A percentile compares a stretch with the other conserved stretches of the same genome.
These are phyloP conservation scores for Penicillium samsonianum DNA, from an alignment of 495 filamentous ascomycete species.

Conservation along the genomic window DNA sequence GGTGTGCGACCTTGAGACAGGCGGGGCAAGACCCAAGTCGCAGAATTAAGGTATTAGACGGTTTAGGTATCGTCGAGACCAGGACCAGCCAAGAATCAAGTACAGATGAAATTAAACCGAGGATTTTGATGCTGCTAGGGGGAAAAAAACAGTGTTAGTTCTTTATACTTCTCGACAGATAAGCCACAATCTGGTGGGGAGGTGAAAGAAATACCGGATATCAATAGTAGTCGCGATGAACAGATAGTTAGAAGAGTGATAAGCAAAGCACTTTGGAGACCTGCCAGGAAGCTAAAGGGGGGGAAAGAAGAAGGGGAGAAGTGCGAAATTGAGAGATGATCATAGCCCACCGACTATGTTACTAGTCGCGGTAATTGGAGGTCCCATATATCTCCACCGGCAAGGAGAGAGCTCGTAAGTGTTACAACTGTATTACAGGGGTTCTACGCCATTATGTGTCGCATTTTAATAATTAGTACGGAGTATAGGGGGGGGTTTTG, in stretches of 20 bases:
- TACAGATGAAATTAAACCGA: neutral
- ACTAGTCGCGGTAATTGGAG: slow-evolving; percentile 22
- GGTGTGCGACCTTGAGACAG: slow-evolving; percentile 16
- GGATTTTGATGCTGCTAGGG: neutral
- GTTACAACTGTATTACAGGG: slow-evolving; percentile 14
- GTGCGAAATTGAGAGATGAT: slow-evolving; percentile 24
- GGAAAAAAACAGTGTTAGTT: neutral
- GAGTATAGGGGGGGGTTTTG: slow-evolving; percentile 4
- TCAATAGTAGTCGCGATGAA: neutral
- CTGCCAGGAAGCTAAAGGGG: slow-evolving; percentile 9
- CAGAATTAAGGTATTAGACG: slow-evolving; percentile 12
- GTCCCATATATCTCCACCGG: slow-evolving; percentile 17
- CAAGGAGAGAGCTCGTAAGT: slow-evolving; percentile 14
- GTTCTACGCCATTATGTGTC: slow-evolving; percentile 3
- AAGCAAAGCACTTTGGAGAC: slow-evolving; percentile 3
- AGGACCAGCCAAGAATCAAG: slow-evolving; percentile 29
- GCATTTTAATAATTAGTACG: neutral
- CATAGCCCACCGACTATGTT: slow-evolving; percentile 25
- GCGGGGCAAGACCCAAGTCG: slow-evolving; percentile 23
- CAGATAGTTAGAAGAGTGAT: neutral
- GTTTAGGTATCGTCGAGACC: slow-evolving; percentile 20
- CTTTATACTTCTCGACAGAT: slow-evolving; percentile 5
- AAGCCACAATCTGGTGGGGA: slow-evolving; percentile 6
- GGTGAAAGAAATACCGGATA: slow-evolving; percentile 7
- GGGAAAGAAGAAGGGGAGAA: slow-evolving; percentile 7